These are phyloP conservation scores for Pyrus pyrifolia DNA, from an alignment of 306 rosid species.

Conservation along the genomic window DNA sequence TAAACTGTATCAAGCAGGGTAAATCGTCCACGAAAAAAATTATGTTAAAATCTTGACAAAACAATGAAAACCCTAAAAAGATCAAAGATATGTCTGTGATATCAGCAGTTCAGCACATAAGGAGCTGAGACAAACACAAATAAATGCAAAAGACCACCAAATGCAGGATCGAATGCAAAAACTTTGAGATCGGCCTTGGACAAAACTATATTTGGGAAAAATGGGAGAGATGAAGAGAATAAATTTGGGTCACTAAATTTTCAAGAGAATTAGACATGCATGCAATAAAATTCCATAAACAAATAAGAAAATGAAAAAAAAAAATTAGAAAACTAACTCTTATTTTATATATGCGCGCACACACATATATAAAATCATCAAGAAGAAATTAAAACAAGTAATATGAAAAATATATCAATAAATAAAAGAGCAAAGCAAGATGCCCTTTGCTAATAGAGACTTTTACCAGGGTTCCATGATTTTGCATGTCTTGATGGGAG, in stretches of 20 bases:
- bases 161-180: not conserved
- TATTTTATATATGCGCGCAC: not conserved
- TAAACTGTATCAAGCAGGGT: too few relatives aligned
- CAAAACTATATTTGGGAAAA: not conserved
- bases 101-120: not conserved
- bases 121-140: not conserved
- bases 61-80: not conserved
- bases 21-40: not conserved
- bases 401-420: not conserved
- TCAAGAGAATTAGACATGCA: conserved; percentile 2
- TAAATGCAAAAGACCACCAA: not conserved
- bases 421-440: not conserved
- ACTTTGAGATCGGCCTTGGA: not conserved
- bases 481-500: conserved; percentile 12
- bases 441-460: not conserved
- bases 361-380: not conserved
- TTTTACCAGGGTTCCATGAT: conserved; percentile 22
- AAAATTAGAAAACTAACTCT: not conserved
- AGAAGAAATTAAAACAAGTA: not conserved
- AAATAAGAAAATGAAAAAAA: not conserved
- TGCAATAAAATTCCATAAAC: conserved; percentile 5
- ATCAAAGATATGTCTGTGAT: not conserved
- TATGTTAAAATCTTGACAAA: not conserved
- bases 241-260: not conserved
- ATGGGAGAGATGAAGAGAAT: not conserved